Evolutionary conservation across 768 basidiomycete species (phyloP).

Genomic region (Auricularia auricula-judae): DNA sequence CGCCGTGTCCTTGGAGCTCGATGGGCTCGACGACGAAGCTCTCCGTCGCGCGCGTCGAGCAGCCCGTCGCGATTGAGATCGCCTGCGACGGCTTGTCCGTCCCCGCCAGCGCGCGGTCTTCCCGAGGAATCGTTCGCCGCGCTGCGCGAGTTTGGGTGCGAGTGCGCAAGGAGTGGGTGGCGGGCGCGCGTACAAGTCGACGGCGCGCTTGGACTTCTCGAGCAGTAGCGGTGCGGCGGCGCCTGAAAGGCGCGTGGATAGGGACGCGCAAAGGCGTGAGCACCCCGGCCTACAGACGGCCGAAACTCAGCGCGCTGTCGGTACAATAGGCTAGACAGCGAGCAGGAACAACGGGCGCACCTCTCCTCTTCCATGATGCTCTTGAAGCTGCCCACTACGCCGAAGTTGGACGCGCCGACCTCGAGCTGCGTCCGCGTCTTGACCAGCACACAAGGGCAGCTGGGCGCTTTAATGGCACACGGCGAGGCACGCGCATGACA

Average conservation of each 20-base stretch:
- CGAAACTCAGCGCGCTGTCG: conserved; percentile 34
- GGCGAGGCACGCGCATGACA: conserved; percentile 52
- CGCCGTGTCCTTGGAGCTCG: conserved; percentile 38
- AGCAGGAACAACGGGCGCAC: conserved; percentile 30
- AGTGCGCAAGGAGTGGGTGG: neutral
- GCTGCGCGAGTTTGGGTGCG: conserved; percentile 21
- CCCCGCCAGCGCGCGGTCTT: conserved; percentile 50
- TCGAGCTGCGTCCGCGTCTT: conserved; percentile 99
- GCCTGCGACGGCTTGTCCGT: conserved; percentile 77
- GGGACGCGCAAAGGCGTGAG: neutral
- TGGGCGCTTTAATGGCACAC: no score
- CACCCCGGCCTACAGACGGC: conserved; percentile 79
- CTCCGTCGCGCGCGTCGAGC: conserved; percentile 91
- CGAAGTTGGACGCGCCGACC: conserved; percentile 62
- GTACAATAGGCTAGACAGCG: neutral
- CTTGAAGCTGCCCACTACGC: conserved; percentile 73
- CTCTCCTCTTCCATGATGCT: conserved; percentile 86
- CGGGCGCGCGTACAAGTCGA: conserved; percentile 64
- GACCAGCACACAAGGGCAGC: conserved; percentile 38
- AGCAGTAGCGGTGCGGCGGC: conserved; percentile 91
- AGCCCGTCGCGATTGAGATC: conserved; percentile 84
- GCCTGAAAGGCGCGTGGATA: conserved; percentile 29
- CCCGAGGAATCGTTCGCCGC: conserved; percentile 96
- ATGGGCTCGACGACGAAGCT: conserved; percentile 91
- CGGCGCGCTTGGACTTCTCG: conserved; percentile 96